Percentiles rank a stretch among this genome's conserved stretches.
These are phyloP conservation scores for Euphrasia arctica DNA, from an alignment of 305 asterid genomes.

Conservation along the genomic window DNA sequence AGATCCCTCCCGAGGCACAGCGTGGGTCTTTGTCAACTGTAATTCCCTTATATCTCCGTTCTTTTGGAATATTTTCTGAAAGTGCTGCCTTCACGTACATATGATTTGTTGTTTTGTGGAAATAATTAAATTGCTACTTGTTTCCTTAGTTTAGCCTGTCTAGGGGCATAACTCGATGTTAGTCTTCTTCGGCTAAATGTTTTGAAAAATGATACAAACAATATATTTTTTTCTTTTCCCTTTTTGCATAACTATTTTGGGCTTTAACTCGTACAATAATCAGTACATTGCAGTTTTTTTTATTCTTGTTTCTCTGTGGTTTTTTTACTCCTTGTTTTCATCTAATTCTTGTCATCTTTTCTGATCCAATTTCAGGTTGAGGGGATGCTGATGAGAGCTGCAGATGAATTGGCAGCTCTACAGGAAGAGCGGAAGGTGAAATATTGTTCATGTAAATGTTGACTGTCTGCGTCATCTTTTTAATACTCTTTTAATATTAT, in stretches of 20 bases:
- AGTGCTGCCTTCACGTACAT: constrained; percentile 1
- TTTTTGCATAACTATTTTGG: neutral
- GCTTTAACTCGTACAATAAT: neutral
- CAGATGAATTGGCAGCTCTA: constrained; percentile 72
- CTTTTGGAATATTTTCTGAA: neutral
- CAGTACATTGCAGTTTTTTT: neutral
- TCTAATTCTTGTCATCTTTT: constrained; percentile 7
- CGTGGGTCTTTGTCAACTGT: constrained; percentile 96
- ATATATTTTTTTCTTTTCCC: constrained; percentile 6
- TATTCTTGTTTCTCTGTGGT: constrained; percentile 4
- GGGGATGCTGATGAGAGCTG: constrained; percentile 82
- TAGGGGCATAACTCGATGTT: neutral
- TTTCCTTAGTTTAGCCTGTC: constrained; percentile 1
- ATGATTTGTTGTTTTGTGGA: neutral
- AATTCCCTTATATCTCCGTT: constrained; percentile 26
- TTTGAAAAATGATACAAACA: constrained; percentile 1
- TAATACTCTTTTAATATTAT: constrained; percentile 7
- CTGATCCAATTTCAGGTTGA: constrained; percentile 51
- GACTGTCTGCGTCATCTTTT: constrained; percentile 11
- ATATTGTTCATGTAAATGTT: constrained; percentile 22
- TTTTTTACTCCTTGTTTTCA: constrained; percentile 3
- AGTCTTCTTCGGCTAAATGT: neutral
- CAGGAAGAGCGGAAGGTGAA: constrained; percentile 91
- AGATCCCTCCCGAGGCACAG: constrained; percentile 97
- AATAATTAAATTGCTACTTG: constrained; percentile 8